A percentile compares a stretch with the other conserved stretches of the same genome.
Evolutionary conservation across 345 rosid genomes (phyloP).

Genomic region (Leavenworthia alabamica): DNA sequence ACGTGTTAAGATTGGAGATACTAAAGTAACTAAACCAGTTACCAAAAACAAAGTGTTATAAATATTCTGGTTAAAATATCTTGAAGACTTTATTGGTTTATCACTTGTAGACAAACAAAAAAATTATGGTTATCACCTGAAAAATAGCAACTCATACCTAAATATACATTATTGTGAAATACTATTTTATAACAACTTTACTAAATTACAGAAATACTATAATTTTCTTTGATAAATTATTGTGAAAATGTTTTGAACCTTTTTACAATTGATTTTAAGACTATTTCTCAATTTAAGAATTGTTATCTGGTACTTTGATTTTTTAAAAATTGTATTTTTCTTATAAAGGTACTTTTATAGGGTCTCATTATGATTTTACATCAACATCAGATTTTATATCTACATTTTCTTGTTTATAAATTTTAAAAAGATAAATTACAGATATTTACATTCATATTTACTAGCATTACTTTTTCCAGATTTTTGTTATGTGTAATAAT

Average conservation of each 20-base stretch:
- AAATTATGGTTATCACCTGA: slow-evolving; percentile 6
- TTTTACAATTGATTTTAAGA: not conserved
- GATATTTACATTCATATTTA: not conserved
- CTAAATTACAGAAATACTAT: not conserved
- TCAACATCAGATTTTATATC: not conserved
- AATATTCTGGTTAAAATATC: not conserved
- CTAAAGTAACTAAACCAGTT: not conserved
- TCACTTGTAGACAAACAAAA: not conserved
- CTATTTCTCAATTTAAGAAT: not conserved
- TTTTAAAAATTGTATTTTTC: not conserved
- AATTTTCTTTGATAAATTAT: not conserved
- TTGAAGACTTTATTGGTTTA: slow-evolving; percentile 5
- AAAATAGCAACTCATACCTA: not conserved
- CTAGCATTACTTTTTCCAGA: not conserved
- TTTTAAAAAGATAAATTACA: not conserved
- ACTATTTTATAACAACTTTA: too few species aligned
- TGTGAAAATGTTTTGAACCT: not conserved
- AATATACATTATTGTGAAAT: too few species aligned
- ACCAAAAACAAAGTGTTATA: not conserved
- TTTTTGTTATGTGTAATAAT: not conserved
- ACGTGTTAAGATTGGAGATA: not conserved
- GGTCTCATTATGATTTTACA: not conserved
- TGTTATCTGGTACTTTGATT: not conserved
- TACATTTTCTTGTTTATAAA: not conserved
- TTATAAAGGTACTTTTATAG: not conserved